Conservation (phyloP, 495 filamentous ascomycete species). For the Platismatia glauca region DNA sequence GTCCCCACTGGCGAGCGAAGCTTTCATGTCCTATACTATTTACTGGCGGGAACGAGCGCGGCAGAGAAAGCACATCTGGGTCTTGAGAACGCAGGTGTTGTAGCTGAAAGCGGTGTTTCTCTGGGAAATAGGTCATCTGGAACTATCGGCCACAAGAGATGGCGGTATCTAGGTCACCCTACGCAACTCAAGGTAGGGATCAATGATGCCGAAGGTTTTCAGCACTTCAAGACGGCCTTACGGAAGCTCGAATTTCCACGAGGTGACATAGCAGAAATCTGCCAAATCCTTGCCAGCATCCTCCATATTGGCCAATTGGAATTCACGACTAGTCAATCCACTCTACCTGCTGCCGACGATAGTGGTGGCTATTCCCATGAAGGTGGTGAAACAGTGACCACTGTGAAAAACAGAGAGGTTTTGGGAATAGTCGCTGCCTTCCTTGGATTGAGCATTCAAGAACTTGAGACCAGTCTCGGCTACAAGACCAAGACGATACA, state of each 20-base stretch:
- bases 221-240: conserved; percentile 93
- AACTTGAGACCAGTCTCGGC: conserved; percentile 78
- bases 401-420: conserved; percentile 89
- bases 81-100: conserved; percentile 49
- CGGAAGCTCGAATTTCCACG: conserved; percentile 89
- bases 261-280: conserved; percentile 90
- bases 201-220: conserved; percentile 90
- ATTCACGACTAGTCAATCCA: conserved; percentile 71
- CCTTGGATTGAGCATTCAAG: conserved; percentile 67
- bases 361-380: conserved; percentile 95
- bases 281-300: conserved; percentile 83
- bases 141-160: conserved; percentile 60
- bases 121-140: conserved; percentile 43
- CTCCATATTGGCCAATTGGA: conserved; percentile 94
- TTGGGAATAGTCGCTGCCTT: conserved; percentile 81
- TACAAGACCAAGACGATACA: conserved; percentile 95
- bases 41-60: conserved; percentile 81
- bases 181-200: conserved; percentile 95
- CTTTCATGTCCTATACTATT: conserved; percentile 93
- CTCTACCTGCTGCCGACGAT: conserved; percentile 70
- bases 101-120: conserved; percentile 27
- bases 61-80: conserved; percentile 86
- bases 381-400: conserved; percentile 74
- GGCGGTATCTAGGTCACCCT: conserved; percentile 92
- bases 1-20: conserved; percentile 94